Evolutionary conservation across 257 asterid species (phyloP).

Genomic region (Euphrasia confusa): DNA sequence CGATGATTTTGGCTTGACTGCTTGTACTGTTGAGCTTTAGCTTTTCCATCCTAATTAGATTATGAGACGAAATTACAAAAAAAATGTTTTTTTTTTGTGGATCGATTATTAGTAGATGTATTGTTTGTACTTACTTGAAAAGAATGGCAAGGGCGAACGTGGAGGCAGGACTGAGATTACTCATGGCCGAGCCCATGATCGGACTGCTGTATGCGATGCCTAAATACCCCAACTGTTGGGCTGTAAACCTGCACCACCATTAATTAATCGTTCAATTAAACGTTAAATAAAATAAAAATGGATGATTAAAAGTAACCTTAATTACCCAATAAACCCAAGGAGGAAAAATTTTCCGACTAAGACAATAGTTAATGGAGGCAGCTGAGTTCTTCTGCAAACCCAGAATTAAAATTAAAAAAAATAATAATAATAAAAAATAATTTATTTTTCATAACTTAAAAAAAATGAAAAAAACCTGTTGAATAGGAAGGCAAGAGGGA

Average conservation of each 20-base stretch:
- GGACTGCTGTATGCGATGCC: constrained; percentile 41
- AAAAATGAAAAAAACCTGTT: constrained; percentile 26
- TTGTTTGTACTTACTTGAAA: constrained; percentile 30
- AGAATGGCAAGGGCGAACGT: constrained; percentile 44
- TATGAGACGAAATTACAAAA: too few relatives aligned
- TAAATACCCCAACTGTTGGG: constrained; percentile 26
- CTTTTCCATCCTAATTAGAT: constrained; percentile 39
- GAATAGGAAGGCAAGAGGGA: constrained; percentile 30
- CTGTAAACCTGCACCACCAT: constrained; percentile 24
- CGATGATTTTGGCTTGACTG: constrained; percentile 38
- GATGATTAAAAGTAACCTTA: not conserved
- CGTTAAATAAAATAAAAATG: not conserved
- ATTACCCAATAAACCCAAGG: constrained; percentile 37
- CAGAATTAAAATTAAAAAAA: not conserved
- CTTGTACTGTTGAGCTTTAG: constrained; percentile 26
- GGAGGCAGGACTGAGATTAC: constrained; percentile 36
- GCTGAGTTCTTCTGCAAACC: constrained; percentile 25
- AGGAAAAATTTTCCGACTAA: constrained; percentile 32
- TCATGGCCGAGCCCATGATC: constrained; percentile 42
- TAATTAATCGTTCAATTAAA: not conserved
- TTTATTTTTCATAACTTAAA: not conserved
- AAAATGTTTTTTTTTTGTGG: too few relatives aligned
- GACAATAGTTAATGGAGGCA: constrained; percentile 26
- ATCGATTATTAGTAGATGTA: too few relatives aligned
- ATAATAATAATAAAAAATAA: too few relatives aligned